Base-by-base conservation (phyloP, 2,329 filamentous ascomycete genomes). In the Exserohilum rostratum region DNA sequence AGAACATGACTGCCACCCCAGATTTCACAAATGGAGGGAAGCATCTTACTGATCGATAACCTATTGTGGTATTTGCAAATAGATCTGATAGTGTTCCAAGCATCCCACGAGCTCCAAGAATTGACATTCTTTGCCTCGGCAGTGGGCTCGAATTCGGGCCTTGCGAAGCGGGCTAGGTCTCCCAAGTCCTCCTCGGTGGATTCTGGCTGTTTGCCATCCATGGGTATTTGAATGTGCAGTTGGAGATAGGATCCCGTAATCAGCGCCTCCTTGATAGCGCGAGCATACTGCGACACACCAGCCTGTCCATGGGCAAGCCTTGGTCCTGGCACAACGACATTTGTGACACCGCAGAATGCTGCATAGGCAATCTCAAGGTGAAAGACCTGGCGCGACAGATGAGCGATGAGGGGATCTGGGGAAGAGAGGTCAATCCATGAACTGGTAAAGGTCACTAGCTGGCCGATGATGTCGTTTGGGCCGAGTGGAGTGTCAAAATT, bases 281-380 rank as follows among this genome's bases (percentile, higher is more conserved):
- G 87, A 30, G 90, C 90, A 79, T 92, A 99, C 67, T 92, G 90
- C 0, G 88, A 77, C 68, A 81, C 84, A 13, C 82, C 81, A 49
- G 80, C 76, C 37, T 80, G 82, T 53, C 83, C 82, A 53, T 85
- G 81, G 61, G 88, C 85, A 12, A 85, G 78, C 60, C 84, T 84
- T 3, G 95, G 95, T 0, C 92, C 92, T 1, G 89, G 87, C 27
- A 99, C 81, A 46, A 98, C 80, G 54, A 98, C 82, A 75, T 90
- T 96, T 51, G 87, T 87, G 43, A 95, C 84, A 31, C 96, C 96
- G 69, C 92, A 97, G 77, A 98, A 99, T 59, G 91, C 93, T 60
- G 96, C 95, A 77, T 97, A 99, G 44, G 91, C 90, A 43, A 98
- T 84, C 73, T 99, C 95, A 34, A 96, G 83, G 71, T 92, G 92